These are phyloP conservation scores for Apiospora saccharicola DNA, from an alignment of 2,329 filamentous ascomycete genomes.

Conservation along the genomic window DNA sequence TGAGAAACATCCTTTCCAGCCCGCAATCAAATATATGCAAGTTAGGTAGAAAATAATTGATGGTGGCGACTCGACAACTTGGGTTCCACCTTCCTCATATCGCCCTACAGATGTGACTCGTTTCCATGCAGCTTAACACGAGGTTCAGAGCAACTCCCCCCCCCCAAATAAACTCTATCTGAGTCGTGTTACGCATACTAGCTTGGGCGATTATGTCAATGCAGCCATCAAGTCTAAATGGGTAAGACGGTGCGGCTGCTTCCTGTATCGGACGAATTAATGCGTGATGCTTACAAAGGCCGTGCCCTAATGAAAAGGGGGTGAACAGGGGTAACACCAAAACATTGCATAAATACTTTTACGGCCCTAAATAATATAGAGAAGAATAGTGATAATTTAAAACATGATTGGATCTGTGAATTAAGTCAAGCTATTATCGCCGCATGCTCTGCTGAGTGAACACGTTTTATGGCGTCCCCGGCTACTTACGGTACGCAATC, in stretches of 20 bases:
- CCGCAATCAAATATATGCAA: not conserved
- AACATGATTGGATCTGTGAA: no score
- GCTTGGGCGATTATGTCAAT: not conserved
- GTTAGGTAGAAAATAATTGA: accelerated
- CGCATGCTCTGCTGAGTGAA: no score
- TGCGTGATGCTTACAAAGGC: not conserved
- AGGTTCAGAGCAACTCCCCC: not conserved
- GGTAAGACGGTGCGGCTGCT: not conserved
- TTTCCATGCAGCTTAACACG: not conserved
- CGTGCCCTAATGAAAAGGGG: not conserved
- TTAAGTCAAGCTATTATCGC: no score
- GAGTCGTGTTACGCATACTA: not conserved
- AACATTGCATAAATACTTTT: no score
- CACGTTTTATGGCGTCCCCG: no score
- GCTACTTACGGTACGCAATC: no score
- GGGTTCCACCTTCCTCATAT: not conserved
- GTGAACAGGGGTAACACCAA: not conserved
- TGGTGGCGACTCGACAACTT: no score
- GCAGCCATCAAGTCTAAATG: not conserved
- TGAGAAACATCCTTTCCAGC: not conserved
- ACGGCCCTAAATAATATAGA: no score
- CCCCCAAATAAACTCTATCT: not conserved
- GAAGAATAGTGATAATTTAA: no score
- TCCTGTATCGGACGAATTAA: not conserved
- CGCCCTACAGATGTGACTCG: not conserved